Evolutionary conservation across 805 yeast species (phyloP).

Genomic region (Starmerella riodocensis): DNA sequence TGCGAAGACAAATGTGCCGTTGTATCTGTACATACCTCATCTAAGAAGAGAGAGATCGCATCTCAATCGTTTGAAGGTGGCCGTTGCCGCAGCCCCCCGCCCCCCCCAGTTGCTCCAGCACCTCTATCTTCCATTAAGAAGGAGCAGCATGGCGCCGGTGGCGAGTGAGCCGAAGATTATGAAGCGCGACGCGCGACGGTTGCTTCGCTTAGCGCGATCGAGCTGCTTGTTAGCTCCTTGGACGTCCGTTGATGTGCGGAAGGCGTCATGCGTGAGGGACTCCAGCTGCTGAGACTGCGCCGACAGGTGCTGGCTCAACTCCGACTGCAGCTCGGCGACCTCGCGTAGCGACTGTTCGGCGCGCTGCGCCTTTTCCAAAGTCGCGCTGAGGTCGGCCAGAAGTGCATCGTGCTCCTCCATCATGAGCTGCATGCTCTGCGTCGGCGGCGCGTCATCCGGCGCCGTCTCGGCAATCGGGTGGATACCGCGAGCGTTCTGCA

Average conservation of each 20-base stretch:
- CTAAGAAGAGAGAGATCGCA: too few relatives aligned
- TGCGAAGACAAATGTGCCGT: too few relatives aligned
- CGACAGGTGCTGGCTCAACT: conserved; percentile 57
- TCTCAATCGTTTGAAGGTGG: too few relatives aligned
- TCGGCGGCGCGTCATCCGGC: background rate
- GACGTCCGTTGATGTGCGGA: conserved; percentile 51
- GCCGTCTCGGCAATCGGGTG: background rate
- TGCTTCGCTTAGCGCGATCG: conserved; percentile 51
- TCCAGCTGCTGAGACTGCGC: conserved; percentile 60
- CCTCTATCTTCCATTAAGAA: conserved; percentile 25
- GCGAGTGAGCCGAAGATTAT: conserved; percentile 43
- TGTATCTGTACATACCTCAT: too few relatives aligned
- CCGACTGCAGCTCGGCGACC: conserved; percentile 61
- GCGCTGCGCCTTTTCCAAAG: conserved; percentile 28
- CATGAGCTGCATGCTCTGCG: conserved; percentile 21
- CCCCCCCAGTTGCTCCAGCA: background rate
- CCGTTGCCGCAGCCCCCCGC: background rate
- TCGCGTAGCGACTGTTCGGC: conserved; percentile 38
- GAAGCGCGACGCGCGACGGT: conserved; percentile 46
- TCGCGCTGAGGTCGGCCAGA: conserved; percentile 28
- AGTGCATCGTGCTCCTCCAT: conserved; percentile 28
- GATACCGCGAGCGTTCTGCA: too few relatives aligned
- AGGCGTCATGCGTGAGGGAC: conserved; percentile 50
- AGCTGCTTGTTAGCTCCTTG: conserved; percentile 58
- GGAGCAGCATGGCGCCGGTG: conserved; percentile 43